Evolutionary conservation across 169 alveolate genomes (phyloP).

Genomic region (Babesia caballi): DNA sequence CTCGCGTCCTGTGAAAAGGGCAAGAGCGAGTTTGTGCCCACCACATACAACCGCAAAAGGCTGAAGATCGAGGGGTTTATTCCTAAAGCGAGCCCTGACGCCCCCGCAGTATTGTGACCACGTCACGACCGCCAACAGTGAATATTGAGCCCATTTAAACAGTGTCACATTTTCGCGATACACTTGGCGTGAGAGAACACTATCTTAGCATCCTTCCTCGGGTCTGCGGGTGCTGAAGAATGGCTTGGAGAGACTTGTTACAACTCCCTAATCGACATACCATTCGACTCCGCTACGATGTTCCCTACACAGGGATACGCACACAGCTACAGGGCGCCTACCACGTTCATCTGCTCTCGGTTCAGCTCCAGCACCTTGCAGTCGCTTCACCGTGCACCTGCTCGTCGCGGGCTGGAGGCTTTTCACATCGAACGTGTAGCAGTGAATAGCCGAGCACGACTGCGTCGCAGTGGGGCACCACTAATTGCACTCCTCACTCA

Average conservation of each 20-base stretch:
- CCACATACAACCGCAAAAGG: constrained; percentile 26
- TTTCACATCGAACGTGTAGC: constrained; percentile 11
- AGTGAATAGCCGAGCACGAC: not conserved
- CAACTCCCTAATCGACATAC: constrained; percentile 15
- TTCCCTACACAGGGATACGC: not conserved
- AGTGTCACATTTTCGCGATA: constrained; percentile 11
- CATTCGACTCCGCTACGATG: not conserved
- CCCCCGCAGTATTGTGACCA: not conserved
- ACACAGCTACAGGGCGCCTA: not conserved
- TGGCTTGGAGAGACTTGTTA: too few relatives aligned
- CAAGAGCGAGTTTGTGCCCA: constrained; percentile 44
- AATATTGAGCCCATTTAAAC: not conserved
- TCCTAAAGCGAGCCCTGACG: constrained; percentile 1
- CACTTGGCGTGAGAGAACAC: constrained; percentile 30
- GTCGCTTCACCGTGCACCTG: not conserved
- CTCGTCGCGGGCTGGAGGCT: not conserved
- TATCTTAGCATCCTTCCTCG: constrained; percentile 29
- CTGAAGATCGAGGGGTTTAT: constrained; percentile 38
- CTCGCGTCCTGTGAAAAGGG: constrained; percentile 17
- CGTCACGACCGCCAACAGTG: not conserved
- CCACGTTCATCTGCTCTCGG: not conserved
- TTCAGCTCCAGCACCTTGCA: not conserved
- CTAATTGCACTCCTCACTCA: not conserved
- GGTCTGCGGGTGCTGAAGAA: not conserved
- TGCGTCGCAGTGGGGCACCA: not conserved